Evolutionary conservation across 257 asterid genomes (phyloP), one percentile per base, ranked within the genome.

Genomic region (Gentiana macrophylla): DNA sequence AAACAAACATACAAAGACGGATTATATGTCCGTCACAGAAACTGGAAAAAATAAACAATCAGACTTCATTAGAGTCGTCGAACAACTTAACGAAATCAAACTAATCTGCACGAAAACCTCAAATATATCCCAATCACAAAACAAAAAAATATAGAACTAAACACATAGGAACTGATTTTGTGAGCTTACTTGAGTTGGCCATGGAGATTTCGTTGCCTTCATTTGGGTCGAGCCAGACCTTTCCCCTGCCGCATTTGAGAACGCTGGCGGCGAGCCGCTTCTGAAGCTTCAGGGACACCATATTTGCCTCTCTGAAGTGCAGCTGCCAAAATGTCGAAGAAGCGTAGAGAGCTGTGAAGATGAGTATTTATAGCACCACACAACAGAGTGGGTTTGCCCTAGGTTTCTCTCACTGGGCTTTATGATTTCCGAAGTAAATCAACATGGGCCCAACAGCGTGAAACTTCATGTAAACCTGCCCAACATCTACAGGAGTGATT

Each of bases 211-310:
- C 96, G 51, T 69, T 82, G 69, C 43, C 73, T 63, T 87, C 96
- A 67, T 87, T 87, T 1, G 96, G 96, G 52, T 87, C 96, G 24
- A 87, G 89, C 96, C 96, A 87, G 32, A 84, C 96, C 76, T 87
- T 87, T 24, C 96, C 94, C 54, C 83, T 77, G n/a, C 96, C 96
- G 63, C 96, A 87, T 80, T 84, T 87, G 67, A 87, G 75, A 2
- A 87, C 96, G 70, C 94, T 82, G 56, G 96, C 90, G 71, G 96
- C 69, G 1, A 87, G 87, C 86, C 96, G 86, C 84, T 87, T 87
- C 86, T 87, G 96, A 11, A 87, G 71, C 84, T 87, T 87, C 53
- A 87, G 78, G 44, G 94, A 77, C 75, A 84, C 96, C 96, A 87
- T 87, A 24, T 54, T 15, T 4, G 52, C n/a, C 70, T 47, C 55